Evolutionary conservation across 345 rosid species (phyloP).

Genomic region (Rhizophora mangle): DNA sequence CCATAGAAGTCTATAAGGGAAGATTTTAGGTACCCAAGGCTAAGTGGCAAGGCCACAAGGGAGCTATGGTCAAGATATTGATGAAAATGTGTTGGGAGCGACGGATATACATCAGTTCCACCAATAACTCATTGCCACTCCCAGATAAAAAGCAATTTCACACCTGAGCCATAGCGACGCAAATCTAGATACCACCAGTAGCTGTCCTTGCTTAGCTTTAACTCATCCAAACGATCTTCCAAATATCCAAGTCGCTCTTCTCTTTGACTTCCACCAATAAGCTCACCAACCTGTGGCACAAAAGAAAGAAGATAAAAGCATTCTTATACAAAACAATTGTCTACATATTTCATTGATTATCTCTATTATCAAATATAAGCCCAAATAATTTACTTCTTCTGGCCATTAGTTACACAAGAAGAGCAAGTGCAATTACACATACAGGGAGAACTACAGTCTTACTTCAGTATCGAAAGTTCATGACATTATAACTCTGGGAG

Average conservation of each 20-base stretch:
- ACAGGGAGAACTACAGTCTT: not conserved
- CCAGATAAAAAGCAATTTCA: conserved; percentile 4
- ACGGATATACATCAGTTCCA: too few species aligned
- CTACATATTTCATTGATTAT: not conserved
- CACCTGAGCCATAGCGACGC: conserved; percentile 96
- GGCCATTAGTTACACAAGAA: not conserved
- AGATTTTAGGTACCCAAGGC: too few species aligned
- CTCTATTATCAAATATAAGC: not conserved
- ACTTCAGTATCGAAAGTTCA: not conserved
- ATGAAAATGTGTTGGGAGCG: too few species aligned
- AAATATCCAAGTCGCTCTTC: conserved; percentile 85
- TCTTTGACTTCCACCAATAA: conserved; percentile 98
- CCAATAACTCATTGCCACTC: too few species aligned
- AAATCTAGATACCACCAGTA: conserved; percentile 99
- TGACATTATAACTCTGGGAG: too few species aligned
- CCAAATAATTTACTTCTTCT: not conserved
- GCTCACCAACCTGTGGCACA: conserved; percentile 78
- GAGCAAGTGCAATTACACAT: not conserved
- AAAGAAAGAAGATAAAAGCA: conserved; percentile 6
- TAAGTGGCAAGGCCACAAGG: too few species aligned
- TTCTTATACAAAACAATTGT: conserved; percentile 1
- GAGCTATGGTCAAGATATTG: too few species aligned
- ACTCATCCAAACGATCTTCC: conserved; percentile 73
- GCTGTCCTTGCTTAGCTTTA: conserved; percentile 75
- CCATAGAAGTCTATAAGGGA: too few species aligned